A percentile compares a stretch with the other conserved stretches of the same genome.
These are phyloP conservation scores for Coemansia pectinata DNA, from an alignment of 192 early-diverging fungal species.

Conservation along the genomic window DNA sequence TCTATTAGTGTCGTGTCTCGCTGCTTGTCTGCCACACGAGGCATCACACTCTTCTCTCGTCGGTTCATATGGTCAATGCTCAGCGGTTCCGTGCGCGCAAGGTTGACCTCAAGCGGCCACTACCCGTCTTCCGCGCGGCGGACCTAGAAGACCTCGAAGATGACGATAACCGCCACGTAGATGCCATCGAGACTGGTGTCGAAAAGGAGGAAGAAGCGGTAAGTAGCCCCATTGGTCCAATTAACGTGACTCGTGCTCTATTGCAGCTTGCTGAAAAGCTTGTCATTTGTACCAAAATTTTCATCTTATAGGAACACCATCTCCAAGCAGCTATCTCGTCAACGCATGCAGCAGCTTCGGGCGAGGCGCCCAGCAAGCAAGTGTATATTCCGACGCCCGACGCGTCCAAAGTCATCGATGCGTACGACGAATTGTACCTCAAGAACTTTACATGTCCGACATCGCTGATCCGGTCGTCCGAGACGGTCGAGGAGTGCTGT, in stretches of 20 bases:
- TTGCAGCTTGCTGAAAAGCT: conserved; percentile 4
- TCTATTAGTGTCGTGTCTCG: background rate
- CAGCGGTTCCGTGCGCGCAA: conserved; percentile 78
- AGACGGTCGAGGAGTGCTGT: conserved; percentile 83
- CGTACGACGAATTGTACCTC: conserved; percentile 72
- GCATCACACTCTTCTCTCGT: background rate
- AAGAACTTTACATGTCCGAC: conserved; percentile 71
- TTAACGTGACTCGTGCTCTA: conserved; percentile 6
- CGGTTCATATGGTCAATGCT: conserved; percentile 51
- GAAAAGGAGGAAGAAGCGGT: conserved; percentile 94
- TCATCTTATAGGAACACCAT: conserved; percentile 78
- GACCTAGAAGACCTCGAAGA: conserved; percentile 87
- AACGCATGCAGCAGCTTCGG: conserved; percentile 63
- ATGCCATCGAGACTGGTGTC: conserved; percentile 81
- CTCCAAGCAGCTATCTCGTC: conserved; percentile 89
- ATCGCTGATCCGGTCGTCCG: conserved; percentile 82
- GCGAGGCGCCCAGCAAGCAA: conserved; percentile 58
- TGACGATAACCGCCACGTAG: conserved; percentile 61
- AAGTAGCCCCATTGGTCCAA: conserved; percentile 32
- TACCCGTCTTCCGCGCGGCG: conserved; percentile 76
- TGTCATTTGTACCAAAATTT: background rate
- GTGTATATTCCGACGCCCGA: conserved; percentile 92
- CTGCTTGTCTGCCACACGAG: background rate
- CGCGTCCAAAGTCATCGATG: conserved; percentile 69
- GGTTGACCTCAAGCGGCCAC: conserved; percentile 81